Evolutionary conservation across 1,139 yeast species (phyloP).

Genomic region (Kurtzmaniella natalensis): DNA sequence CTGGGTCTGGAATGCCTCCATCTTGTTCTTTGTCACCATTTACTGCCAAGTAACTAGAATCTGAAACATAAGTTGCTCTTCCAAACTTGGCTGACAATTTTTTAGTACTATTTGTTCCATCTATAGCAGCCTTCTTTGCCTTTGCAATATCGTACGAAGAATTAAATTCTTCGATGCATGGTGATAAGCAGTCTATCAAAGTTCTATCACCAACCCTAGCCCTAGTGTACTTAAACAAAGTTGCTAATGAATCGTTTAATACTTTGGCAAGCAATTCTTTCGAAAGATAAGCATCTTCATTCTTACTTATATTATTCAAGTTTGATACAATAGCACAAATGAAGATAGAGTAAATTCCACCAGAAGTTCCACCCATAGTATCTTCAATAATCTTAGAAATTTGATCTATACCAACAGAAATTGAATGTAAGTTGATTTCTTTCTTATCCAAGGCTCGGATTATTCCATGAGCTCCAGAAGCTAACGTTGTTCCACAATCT

Average conservation of each 20-base stretch:
- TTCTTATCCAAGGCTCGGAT: conserved; percentile 24
- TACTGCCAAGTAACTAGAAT: no score
- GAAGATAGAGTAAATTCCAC: conserved; percentile 11
- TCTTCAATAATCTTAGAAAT: conserved; percentile 34
- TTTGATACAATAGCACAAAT: conserved; percentile 8
- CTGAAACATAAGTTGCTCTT: conserved; percentile 78
- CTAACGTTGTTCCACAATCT: conserved; percentile 48
- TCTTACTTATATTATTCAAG: no score
- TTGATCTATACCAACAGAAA: no score
- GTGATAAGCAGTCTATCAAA: conserved; percentile 69
- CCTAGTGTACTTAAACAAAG: conserved; percentile 54
- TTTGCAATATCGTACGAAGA: conserved; percentile 54
- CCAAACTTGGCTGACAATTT: conserved; percentile 72
- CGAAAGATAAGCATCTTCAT: no score
- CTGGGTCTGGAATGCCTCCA: conserved; percentile 67
- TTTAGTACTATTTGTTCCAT: no score
- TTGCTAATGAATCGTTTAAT: conserved; percentile 18
- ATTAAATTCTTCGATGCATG: conserved; percentile 57
- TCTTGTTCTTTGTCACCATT: conserved; percentile 39
- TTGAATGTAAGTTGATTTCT: no score
- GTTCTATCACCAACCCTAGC: conserved; percentile 79
- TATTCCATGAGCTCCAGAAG: conserved; percentile 39
- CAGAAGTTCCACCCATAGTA: conserved; percentile 54
- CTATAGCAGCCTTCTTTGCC: conserved; percentile 62
- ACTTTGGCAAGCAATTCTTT: conserved; percentile 28